Evolutionary conservation across 305 asterid genomes (phyloP), one percentile per base, ranked within the genome.

Genomic region (Fraxinus baroniana): DNA sequence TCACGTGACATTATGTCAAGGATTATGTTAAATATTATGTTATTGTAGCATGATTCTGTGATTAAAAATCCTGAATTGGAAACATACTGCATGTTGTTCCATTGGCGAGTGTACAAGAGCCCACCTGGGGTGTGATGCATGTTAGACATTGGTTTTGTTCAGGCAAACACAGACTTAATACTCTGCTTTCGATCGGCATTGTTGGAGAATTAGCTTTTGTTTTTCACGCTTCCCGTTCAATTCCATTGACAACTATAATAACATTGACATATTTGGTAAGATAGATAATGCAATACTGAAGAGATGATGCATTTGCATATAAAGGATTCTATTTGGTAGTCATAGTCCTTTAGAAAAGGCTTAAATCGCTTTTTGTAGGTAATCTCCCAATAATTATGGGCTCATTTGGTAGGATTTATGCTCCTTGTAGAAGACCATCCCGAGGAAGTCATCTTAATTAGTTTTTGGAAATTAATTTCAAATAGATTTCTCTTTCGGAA

Each of bases 41-140:
- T 37, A 37, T 7, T 37, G 41, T 37, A 37, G 41, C 41, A 7
- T 37, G 41, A 37, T 37, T 7, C 0, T 37, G 41, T 37, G 41
- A 37, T 37, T 37, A 37, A 37, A 37, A 37, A 89, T 7, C 30
- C 30, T 28, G 30, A 28, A 0, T 86, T 83, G 0, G 98, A 85
- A 0, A 93, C 98, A 24, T 93, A 94, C 85, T 94, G 98, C 95
- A 94, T 91, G 87, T 94, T 94, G 41, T 39, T 39, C 97, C 98
- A 94, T 79, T 85, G 90, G 80, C 97, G 93, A 81, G 87, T 84
- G 92, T 85, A 94, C 12, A 93, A 94, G 87, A 94, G 87, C 1
- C 98, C 98, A 0, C 90, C 95, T 64, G 93, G 93, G 78, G 97
- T 93, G 80, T 90, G 93, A 44, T 79, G 89, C 72, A 92, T 91